Evolutionary conservation across 1,284 basidiomycete genomes (phyloP), one percentile per base, ranked within the genome.

Genomic region (Heterobasidion occidentale): DNA sequence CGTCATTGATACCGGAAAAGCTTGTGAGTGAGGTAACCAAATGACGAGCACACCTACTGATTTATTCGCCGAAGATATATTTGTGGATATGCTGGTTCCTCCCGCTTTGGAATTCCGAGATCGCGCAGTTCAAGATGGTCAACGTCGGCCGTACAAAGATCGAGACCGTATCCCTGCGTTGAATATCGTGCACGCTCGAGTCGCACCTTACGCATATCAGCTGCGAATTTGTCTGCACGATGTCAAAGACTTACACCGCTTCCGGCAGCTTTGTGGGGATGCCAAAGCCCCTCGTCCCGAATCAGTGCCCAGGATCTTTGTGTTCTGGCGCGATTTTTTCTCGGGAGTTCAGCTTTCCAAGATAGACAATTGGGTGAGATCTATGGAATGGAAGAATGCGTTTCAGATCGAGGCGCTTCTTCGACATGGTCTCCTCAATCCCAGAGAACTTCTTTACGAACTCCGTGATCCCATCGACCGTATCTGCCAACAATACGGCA

Each of bases 331-430:
- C 53, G 68, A 64, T 0, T 80, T 86, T 56, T 86, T 83, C 62
- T 62, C 66, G 0, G 59, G 59, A 9, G 76, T 70, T 58, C 67
- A 67, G 15, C 70, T 88, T 1, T 67, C 72, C 56, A 68, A 67
- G 33, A 63, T 84, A 9, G 68, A 71, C 12, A 62, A 60, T 12
- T 72, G 74, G 64, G 62, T 83, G 44, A 63, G 67, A 19, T 66
- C 66, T 8, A 70, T 79, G 47, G 67, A 62, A 14, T 87, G 84
- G 82, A 65, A 71, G 14, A 72, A 84, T 45, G 80, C 80, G 1
- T 88, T 88, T 63, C 86, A 89, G 64, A 68, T 88, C 42, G 84
- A 84, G 65, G 74, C 77, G 0, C 69, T 86, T 11, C 62, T 88
- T 12, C 77, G 72, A 51, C 83, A 83, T 58, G 74, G 76, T 1